These are phyloP conservation scores for Novymonas esmeraldas DNA, from an alignment of 208 protist species.

Conservation along the genomic window DNA sequence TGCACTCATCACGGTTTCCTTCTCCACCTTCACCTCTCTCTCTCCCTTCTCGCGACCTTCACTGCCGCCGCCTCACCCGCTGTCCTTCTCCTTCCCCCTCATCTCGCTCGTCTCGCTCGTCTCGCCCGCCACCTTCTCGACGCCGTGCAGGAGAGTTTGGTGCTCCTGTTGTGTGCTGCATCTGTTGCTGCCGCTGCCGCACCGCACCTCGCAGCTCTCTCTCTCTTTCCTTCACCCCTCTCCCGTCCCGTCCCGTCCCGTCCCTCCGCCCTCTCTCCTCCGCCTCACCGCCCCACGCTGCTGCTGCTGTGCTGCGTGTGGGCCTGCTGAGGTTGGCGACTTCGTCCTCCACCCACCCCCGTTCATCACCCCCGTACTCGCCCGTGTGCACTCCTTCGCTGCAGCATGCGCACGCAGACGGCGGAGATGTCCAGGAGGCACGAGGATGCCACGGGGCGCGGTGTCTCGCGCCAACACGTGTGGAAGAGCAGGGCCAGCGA, in stretches of 20 bases:
- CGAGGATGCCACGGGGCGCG: conserved; percentile 20
- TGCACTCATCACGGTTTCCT: not conserved
- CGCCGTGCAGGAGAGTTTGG: too few species aligned
- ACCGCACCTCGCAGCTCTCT: too few species aligned
- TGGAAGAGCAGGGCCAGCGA: conserved; percentile 68
- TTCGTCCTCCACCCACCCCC: not conserved
- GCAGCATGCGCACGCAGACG: conserved; percentile 4
- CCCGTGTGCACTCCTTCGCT: not conserved
- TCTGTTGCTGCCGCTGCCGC: too few species aligned
- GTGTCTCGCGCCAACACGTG: conserved; percentile 44
- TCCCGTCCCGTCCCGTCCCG: not conserved
- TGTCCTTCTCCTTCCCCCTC: not conserved
- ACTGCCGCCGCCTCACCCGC: not conserved
- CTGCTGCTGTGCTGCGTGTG: not conserved
- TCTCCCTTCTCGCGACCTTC: not conserved
- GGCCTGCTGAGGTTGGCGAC: too few species aligned
- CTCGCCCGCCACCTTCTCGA: too few species aligned
- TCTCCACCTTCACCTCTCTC: not conserved
- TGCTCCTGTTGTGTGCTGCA: too few species aligned
- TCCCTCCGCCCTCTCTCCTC: not conserved
- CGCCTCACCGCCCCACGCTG: too few species aligned
- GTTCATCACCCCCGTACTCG: not conserved
- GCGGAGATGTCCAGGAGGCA: conserved; percentile 27
- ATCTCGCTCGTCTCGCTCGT: too few species aligned
- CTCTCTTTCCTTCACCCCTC: too few species aligned